Percentiles rank a stretch among this genome's conserved stretches.
phyloP scores from a whole-genome alignment of 177 flowering plant species.

The Vitis hybrid region DNA sequence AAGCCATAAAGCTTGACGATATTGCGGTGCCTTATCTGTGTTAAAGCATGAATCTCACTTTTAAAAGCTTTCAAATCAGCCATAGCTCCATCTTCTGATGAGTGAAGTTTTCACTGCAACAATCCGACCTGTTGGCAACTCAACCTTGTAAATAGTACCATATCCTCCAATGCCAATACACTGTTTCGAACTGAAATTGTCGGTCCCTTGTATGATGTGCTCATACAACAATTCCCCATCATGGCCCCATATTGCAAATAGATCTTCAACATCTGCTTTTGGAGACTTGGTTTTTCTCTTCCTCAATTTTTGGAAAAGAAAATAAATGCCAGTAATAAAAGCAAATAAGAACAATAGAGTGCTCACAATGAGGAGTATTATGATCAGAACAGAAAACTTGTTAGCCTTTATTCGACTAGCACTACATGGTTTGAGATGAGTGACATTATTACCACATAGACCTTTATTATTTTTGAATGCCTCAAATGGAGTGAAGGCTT shows the following conservation, averaged over 20 bases:
- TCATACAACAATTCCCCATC: slow-evolving; percentile 16
- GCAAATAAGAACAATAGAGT: background rate
- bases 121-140: slow-evolving; percentile 12
- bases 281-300: no score
- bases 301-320: background rate
- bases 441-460: background rate
- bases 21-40: slow-evolving; percentile 5
- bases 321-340: background rate
- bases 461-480: slow-evolving; percentile 16
- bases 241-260: slow-evolving; percentile 19
- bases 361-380: background rate
- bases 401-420: background rate
- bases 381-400: background rate
- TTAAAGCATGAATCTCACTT: slow-evolving; percentile 13
- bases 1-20: slow-evolving; percentile 13
- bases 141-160: slow-evolving; percentile 21
- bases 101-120: slow-evolving; percentile 22
- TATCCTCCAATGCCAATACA: slow-evolving; percentile 21
- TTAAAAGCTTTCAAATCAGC: slow-evolving; percentile 3
- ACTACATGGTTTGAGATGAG: background rate
- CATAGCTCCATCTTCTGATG: background rate
- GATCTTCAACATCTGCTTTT: background rate
- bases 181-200: slow-evolving; percentile 12
- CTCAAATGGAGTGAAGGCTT: slow-evolving; percentile 10
- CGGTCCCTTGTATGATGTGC: slow-evolving; percentile 20